Evolutionary conservation across 768 basidiomycete genomes (phyloP), one percentile per base, ranked within the genome.

Genomic region (Leccinum rimulosum): DNA sequence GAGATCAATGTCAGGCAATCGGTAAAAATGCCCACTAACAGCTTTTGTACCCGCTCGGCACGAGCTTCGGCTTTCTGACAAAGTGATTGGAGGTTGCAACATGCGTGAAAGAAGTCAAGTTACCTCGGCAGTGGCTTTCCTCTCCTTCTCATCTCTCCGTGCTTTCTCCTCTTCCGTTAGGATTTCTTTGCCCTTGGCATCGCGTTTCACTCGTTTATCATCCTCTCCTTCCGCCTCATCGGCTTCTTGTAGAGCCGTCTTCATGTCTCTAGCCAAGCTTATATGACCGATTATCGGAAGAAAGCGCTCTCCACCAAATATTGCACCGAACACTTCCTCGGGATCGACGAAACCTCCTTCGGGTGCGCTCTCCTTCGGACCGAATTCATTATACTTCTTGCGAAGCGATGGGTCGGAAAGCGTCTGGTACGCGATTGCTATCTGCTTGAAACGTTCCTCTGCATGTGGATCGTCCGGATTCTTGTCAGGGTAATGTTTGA

Each of bases 401-500:
- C 93, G 84, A 9, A 93, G 81, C 1, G 64, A 74, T 3, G 86
- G 83, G 62, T 95, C 92, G 1, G 90, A 92, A 6, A 95, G 82
- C 0, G 90, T 92, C 69, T 93, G 90, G 69, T 89, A 93, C 3
- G 93, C 93, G 52, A 94, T 90, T 0, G 93, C 91, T 61, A 96
- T 93, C 62, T 89, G 82, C 68, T 93, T 93, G 80, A 94, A 94
- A n/a, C 85, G 82, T 60, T 92, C 92, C 66, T 91, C 92, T 0
- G 94, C 92, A 27, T 79, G 73, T 0, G 91, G 93, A 72, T 95
- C 93, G 67, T 89, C 85, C 1, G 85, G 91, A 69, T 95, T 94
- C 80, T 95, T 95, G 81, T 95, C 93, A 0, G 93, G 93, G 71
- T 94, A 92, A 66, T 88, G 86, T 73, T 93, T 93, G 74, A 96